Evolutionary conservation across 257 asterid genomes (phyloP).

Genomic region (Solanum corneliomulleri): DNA sequence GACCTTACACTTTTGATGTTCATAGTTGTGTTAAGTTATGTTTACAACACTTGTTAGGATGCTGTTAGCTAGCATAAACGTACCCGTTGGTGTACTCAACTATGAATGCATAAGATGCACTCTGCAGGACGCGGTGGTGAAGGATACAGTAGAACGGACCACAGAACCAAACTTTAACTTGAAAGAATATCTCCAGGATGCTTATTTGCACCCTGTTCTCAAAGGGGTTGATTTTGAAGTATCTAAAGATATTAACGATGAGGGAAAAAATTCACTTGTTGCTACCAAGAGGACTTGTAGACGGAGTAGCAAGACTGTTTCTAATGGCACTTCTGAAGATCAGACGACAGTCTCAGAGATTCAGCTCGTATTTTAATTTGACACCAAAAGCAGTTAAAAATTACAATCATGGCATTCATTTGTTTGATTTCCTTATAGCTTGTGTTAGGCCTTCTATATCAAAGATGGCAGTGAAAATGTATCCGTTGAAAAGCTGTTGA

Average conservation of each 20-base stretch:
- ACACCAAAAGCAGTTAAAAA: neutral
- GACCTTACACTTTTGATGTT: neutral
- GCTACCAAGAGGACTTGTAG: slow-evolving; percentile 22
- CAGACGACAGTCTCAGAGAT: neutral
- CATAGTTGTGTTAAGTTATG: neutral
- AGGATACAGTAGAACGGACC: slow-evolving; percentile 53
- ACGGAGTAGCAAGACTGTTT: slow-evolving; percentile 7
- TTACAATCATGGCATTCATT: neutral
- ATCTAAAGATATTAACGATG: slow-evolving; percentile 8
- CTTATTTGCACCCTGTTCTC: slow-evolving; percentile 56
- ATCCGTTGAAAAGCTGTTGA: too few species aligned
- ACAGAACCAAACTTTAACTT: slow-evolving; percentile 39
- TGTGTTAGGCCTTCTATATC: neutral
- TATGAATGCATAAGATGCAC: neutral
- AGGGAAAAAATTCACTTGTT: slow-evolving; percentile 20
- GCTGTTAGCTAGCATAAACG: neutral
- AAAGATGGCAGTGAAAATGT: neutral
- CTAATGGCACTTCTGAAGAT: slow-evolving; percentile 9
- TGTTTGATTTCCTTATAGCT: neutral
- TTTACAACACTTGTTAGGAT: neutral
- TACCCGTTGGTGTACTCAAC: neutral
- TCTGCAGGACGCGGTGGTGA: slow-evolving; percentile 52
- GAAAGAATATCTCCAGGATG: slow-evolving; percentile 31
- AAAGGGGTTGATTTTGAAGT: slow-evolving; percentile 16
- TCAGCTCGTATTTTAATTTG: neutral